Evolutionary conservation across 202 grass and related monocot genomes (phyloP), one percentile per base, ranked within the genome.

Genomic region (Schoenoplectus tabernaemontani): DNA sequence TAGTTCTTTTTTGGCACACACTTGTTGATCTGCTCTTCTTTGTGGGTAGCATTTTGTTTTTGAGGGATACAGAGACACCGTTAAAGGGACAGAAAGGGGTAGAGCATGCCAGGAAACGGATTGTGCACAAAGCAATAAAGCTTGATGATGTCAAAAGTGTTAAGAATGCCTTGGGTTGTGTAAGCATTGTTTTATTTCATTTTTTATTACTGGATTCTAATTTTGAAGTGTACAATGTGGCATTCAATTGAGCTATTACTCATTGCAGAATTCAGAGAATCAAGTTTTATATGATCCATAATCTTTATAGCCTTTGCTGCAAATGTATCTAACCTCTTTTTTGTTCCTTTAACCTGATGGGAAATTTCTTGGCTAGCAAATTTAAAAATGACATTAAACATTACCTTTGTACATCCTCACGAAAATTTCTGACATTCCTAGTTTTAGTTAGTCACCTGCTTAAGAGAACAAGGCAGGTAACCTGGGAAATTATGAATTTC

Each of bases 131-230:
- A 46, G 95, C 89, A 7, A 71, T 98, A 36, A 73, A 46, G 62
- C 91, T 98, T 47, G 88, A 95, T 81, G 95, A 98, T 74, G 77
- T 95, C 80, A 98, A 89, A 88, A 74, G 42, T 76, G 80, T 98
- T 69, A 98, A 98, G 83, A 86, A 86, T 57, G 83, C 83, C 77
- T 87, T 92, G 87, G 82, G 90, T 34, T 98, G 91, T 86, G 95
- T 98, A 92, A 91, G 89, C 38, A 5, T 78, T 20, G n/a, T 12
- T 67, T 59, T 51, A 33, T 53, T 75, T 48, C 17, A 4, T 66
- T 17, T 8, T 7, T 15, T 16, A 34, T 61, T 50, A 0, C 59
- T n/a, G 8, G 10, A n/a, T 53, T 36, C 0, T 12, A 26, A 2
- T 6, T 16, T 48, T n/a, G 0, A 11, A 26, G 24, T 6, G 28